Evolutionary conservation across 2,329 filamentous ascomycete species (phyloP), one percentile per base, ranked within the genome.

Genomic region (Aspergillus japonicus): DNA sequence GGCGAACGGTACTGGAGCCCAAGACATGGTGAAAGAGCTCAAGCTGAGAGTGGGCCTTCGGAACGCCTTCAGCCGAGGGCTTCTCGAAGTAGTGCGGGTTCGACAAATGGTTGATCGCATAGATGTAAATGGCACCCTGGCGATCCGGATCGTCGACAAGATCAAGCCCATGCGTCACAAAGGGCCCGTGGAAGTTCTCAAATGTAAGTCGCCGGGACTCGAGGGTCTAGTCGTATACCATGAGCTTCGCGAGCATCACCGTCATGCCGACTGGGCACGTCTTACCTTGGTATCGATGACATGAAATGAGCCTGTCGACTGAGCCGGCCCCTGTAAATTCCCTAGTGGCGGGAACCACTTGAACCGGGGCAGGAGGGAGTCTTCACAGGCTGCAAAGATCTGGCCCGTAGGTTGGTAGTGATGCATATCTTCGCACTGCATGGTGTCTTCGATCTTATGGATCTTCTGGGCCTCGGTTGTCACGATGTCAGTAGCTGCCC

Each of bases 101-200:
- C 0, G 85, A 81, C 1, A 82, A 64, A 57, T 88, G 86, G 63
- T 88, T 88, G 53, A 88, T 71, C 0, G 83, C 85, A 56, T 84
- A 85, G 50, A 88, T 83, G 64, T 85, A 88, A 5, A 88, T 81
- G 0, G 82, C 69, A 23, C 75, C 68, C 10, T 71, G 39, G 2
- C 66, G 66, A 2, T 78, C 66, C 0, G 78, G 80, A 61, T 87
- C 83, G 3, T 76, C 69, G n/a, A 85, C 77, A 6, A 88, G 76
- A 59, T 86, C 84, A 61, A 88, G 85, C 1, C 86, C 86, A 62
- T 88, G 86, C 0, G 85, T 85, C 5, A 83, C 67, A 53, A 87
- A 86, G 0, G 83, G 77, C 0, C 78, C 78, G 1, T 79, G 60
- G 62, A 87, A 88, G 56, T 81, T 79, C 6, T 80, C 73, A 16